Conservation (phyloP, 805 yeast species). For the Teunomyces panamensis region DNA sequence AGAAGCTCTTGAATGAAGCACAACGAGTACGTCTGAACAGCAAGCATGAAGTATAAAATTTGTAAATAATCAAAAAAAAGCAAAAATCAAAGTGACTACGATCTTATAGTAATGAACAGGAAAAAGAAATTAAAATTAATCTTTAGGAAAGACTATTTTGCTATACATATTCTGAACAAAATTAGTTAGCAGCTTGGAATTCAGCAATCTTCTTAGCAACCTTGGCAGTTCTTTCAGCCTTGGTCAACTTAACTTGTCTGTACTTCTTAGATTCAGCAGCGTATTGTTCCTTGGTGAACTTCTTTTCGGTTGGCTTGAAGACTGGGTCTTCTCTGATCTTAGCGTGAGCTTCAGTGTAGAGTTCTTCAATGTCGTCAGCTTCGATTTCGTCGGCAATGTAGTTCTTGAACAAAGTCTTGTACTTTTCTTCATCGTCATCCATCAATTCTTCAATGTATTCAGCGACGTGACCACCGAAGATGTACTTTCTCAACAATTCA, state of each 20-base stretch:
- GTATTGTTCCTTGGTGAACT: constrained; percentile 96
- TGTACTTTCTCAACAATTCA: constrained; percentile 96
- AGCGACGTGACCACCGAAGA: constrained; percentile 99
- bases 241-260: constrained; percentile 86
- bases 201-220: constrained; percentile 93
- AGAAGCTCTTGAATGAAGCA: constrained; percentile 65
- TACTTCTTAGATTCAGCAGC: constrained; percentile 95
- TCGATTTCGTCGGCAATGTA: constrained; percentile 97
- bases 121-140: background rate
- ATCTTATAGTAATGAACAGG: background rate
- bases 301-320: constrained; percentile 84
- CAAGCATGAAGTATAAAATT: constrained; percentile 5
- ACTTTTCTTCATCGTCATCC: constrained; percentile 99
- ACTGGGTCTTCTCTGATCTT: constrained; percentile 95
- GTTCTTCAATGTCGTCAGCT: constrained; percentile 94
- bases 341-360: constrained; percentile 92
- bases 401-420: constrained; percentile 91
- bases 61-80: background rate
- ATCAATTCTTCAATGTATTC: constrained; percentile 99
- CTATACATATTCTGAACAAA: background rate
- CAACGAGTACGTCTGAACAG: constrained; percentile 59
- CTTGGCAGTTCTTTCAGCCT: constrained; percentile 84
- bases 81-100: background rate
- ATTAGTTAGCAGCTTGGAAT: constrained; percentile 53
- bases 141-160: background rate